Evolutionary conservation across 2,329 filamentous ascomycete genomes (phyloP).

Genomic region (Amauroascus verrucosus): DNA sequence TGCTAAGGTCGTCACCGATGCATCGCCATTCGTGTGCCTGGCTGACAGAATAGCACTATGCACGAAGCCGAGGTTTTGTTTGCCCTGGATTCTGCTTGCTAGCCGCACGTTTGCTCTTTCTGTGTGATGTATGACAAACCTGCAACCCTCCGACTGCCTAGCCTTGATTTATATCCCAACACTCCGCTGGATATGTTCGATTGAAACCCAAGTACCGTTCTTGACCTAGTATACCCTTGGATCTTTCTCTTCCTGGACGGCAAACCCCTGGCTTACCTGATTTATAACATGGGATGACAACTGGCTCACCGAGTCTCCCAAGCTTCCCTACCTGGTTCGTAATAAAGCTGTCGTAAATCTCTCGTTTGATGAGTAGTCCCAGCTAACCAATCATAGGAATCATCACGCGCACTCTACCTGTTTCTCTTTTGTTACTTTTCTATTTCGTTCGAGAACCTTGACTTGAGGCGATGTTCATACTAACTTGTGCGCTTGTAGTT

Average conservation of each 20-base stretch:
- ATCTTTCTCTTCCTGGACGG: background rate
- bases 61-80: background rate
- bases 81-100: slow-evolving; percentile 1
- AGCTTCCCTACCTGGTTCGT: slow-evolving; percentile 5
- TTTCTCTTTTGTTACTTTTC: slow-evolving; percentile 1
- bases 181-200: background rate
- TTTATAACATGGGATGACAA: background rate
- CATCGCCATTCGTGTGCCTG: slow-evolving; percentile 8
- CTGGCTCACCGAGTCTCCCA: background rate
- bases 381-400: slow-evolving; percentile 1
- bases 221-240: background rate
- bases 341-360: background rate
- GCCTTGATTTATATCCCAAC: background rate
- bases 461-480: slow-evolving; percentile 8
- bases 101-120: slow-evolving; percentile 3
- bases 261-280: background rate
- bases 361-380: background rate
- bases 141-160: background rate
- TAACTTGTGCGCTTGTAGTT: slow-evolving; percentile 11
- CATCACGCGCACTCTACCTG: background rate
- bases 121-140: slow-evolving; percentile 4
- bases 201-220: too few relatives aligned
- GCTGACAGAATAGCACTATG: slow-evolving; percentile 10
- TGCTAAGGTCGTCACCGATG: slow-evolving; percentile 4
- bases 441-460: slow-evolving; percentile 1